A percentile compares a stretch with the other conserved stretches of the same genome.
Evolutionary conservation across 2,329 filamentous ascomycete species (phyloP).

Genomic region (Fusarium sarcochroum): DNA sequence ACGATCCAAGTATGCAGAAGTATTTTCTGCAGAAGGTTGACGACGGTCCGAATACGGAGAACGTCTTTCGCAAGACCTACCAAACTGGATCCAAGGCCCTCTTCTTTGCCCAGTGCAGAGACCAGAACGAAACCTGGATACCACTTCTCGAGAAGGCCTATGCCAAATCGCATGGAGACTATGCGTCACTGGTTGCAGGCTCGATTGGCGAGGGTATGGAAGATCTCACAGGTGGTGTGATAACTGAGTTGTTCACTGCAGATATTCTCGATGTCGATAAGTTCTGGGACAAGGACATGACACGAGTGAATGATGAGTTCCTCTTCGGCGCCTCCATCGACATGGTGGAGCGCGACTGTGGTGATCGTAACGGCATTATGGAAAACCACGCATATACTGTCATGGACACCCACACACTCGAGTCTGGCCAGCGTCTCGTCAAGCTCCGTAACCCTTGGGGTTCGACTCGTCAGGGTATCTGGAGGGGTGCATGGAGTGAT

Average conservation of each 20-base stretch:
- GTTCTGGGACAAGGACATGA: constrained; percentile 87
- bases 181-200: constrained; percentile 77
- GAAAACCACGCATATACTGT: constrained; percentile 73
- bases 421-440: constrained; percentile 67
- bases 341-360: constrained; percentile 73
- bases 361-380: constrained; percentile 70
- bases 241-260: constrained; percentile 75
- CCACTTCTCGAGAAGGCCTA: constrained; percentile 86
- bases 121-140: constrained; percentile 86
- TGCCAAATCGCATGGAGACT: constrained; percentile 87
- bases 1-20: constrained; percentile 81
- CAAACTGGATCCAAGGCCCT: constrained; percentile 83
- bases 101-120: constrained; percentile 82
- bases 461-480: constrained; percentile 68
- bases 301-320: constrained; percentile 85
- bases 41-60: constrained; percentile 79
- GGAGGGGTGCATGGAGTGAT: constrained; percentile 73
- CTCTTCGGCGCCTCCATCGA: constrained; percentile 80
- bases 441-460: constrained; percentile 74
- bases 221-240: constrained; percentile 77
- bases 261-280: constrained; percentile 83
- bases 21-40: constrained; percentile 82
- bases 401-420: constrained; percentile 69
- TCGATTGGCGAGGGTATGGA: constrained; percentile 75
- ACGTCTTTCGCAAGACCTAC: constrained; percentile 77